Conservation (phyloP, 768 basidiomycete genomes). For the Serendipita indica region DNA sequence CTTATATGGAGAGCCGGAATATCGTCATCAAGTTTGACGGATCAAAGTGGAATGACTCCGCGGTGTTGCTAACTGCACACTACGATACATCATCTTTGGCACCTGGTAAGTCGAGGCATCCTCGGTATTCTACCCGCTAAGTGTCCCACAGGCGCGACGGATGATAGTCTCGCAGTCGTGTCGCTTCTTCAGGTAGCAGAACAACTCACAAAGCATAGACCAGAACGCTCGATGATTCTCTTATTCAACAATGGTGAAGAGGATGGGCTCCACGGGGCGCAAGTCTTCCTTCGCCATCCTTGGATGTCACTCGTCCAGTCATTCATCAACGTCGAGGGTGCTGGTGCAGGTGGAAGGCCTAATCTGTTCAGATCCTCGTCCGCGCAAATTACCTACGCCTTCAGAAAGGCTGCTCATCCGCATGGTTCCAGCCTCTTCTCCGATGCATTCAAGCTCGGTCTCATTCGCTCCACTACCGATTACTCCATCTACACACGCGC, state of each 20-base stretch:
- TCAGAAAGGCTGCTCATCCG: conserved; percentile 44
- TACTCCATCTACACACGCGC: conserved; percentile 46
- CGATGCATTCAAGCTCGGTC: conserved; percentile 51
- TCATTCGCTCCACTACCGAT: conserved; percentile 59
- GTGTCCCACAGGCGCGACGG: conserved; percentile 55
- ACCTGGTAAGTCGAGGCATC: not conserved
- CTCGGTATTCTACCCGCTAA: conserved; percentile 11
- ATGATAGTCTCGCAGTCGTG: conserved; percentile 60
- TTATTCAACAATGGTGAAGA: conserved; percentile 83
- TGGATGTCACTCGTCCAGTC: conserved; percentile 51
- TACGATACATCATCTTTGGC: conserved; percentile 23
- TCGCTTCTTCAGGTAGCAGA: conserved; percentile 52
- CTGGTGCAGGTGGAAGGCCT: conserved; percentile 63
- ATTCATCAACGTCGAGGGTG: conserved; percentile 75
- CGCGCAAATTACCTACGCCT: conserved; percentile 38
- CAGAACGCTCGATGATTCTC: conserved; percentile 52
- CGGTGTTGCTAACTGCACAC: conserved; percentile 62
- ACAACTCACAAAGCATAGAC: conserved; percentile 32
- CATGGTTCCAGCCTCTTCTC: conserved; percentile 57
- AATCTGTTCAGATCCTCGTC: conserved; percentile 64
- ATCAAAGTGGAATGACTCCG: conserved; percentile 24
- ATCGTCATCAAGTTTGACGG: conserved; percentile 51
- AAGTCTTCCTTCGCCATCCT: conserved; percentile 56
- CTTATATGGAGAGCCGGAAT: conserved; percentile 55
- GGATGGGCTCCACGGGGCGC: conserved; percentile 58